A percentile compares a stretch with the other conserved stretches of the same genome.
Conservation (phyloP, 139 green algal species). For the Chlamydomonas sphaeroides region DNA sequence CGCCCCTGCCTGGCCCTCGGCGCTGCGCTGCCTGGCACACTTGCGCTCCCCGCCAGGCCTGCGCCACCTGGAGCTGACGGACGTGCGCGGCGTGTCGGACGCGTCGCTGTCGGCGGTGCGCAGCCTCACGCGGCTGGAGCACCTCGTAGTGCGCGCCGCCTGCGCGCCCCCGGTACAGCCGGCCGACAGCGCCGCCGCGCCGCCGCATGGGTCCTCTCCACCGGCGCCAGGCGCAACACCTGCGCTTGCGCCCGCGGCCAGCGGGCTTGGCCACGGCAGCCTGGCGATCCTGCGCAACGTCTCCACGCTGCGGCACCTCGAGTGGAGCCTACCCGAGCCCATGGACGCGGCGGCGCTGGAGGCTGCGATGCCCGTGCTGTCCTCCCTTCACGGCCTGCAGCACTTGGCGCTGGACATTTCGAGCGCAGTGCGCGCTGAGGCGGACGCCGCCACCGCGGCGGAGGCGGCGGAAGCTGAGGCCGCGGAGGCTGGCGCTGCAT, state of each 20-base stretch:
- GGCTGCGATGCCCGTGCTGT: not conserved
- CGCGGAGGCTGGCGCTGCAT: no score
- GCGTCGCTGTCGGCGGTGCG: not conserved
- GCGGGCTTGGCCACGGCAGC: no score
- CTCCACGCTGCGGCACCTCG: conserved; percentile 18
- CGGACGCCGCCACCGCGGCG: no score
- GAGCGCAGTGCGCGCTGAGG: no score
- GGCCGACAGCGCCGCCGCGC: no score
- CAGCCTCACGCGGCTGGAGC: conserved; percentile 26
- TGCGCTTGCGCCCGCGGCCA: no score
- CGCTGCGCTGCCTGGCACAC: no score
- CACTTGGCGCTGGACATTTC: conserved; percentile 23
- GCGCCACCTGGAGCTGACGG: conserved; percentile 29
- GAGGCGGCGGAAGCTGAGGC: no score
- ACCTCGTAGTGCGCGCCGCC: not conserved
- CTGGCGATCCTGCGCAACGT: conserved; percentile 5
- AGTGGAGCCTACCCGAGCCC: conserved; percentile 21
- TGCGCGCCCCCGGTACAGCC: no score
- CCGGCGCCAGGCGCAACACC: no score
- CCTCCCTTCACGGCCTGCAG: not conserved
- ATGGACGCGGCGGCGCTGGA: not conserved
- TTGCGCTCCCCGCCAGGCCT: conserved; percentile 6
- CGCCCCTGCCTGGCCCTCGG: no score
- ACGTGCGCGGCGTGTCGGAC: conserved; percentile 12
- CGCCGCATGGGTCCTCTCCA: no score